Base-by-base conservation (phyloP, 2,329 filamentous ascomycete genomes). In the Neocatenulostroma microsporum region DNA sequence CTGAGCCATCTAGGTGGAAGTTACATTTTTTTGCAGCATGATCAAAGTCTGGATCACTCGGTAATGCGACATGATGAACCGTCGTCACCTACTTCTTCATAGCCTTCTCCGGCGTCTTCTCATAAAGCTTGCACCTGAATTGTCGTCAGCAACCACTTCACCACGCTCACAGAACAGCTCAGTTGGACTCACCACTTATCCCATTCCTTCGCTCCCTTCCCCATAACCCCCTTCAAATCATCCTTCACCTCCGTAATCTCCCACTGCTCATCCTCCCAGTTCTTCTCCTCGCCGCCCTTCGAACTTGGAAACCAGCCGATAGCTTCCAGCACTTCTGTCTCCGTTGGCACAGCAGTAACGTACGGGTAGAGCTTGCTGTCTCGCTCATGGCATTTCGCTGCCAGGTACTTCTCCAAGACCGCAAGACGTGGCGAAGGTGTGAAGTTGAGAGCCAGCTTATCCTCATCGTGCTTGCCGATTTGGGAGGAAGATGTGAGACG, bases 191-290 rank as follows among this genome's bases (percentile, higher is more conserved):
- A n/a, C 61, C 61, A 66, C 34, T 55, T 58, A 21, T 54, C 55
- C 63, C 63, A 66, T 42, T 66, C 63, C 29, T 40, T 53, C 7
- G 61, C 60, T 2, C 53, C 63, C 42, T 67, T 67, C n/a, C 46
- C 41, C 49, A 65, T 54, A 1, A 61, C 52, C 17, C 48, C 47
- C 46, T 53, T 62, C 32, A 66, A 47, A 53, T 65, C 62, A 10
- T 63, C 60, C 47, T 61, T 63, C 15, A 63, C 61, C 47, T 65
- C 63, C 6, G 41, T 45, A 20, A 55, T 43, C 49, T 64, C 63
- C 61, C 63, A 68, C 41, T 58, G 51, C 48, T 67, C 63, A 37
- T 69, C 64, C 42, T 68, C 63, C 62, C 53, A 67, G 36, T 60
- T 66, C 47, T 40, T 56, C 25, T 46, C 57, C 44, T 34, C 49